Base-by-base conservation (phyloP, 2,329 filamentous ascomycete genomes). In the Triangularia setosa region DNA sequence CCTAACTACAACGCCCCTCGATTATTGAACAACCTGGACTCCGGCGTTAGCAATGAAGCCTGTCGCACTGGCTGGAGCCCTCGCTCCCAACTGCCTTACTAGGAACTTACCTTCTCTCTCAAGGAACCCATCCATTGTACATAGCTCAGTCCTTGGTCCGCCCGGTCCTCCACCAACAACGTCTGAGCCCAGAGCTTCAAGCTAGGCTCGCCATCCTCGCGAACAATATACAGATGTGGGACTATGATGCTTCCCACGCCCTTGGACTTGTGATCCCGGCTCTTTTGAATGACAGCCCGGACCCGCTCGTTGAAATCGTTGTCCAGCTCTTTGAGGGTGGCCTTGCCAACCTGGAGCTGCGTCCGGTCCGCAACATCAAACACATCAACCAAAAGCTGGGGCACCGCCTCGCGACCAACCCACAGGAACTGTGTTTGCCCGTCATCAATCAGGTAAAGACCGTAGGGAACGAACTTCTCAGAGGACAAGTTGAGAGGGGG, bases 361-460 rank as follows among this genome's bases (percentile, higher is more conserved):
- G 87, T 88, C 74, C 91, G 88, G 77, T 97, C 93, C 55, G 89
- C 83, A 11, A 95, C 84, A 24, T 93, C 94, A 75, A 99, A 99
- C 5, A 98, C 94, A 72, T 99, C 95, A 60, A 84, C 79, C 48
- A 98, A 82, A 30, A 99, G 84, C 74, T 96, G 92, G 1, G 93
- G 92, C 27, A 99, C 92, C 1, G 94, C 90, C 70, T 99, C 94
- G 35, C 93, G 88, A 14, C 95, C 95, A 21, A 98, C 85, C 95
- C 95, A 99, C 57, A 99, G 79, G 84, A 99, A 99, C 76, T 99
- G 95, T 5, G 92, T 97, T 78, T 97, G 94, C 2, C 93, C 93
- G 73, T 99, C 95, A 72, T 99, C 95, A 72, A 99, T 95, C 64
- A 99, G 85, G 77, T 99, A 99, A 18, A 99, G 81, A 27, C 95